These are phyloP conservation scores for Raddia guianensis DNA, from an alignment of 176 grass and related monocot genomes.

Conservation along the genomic window DNA sequence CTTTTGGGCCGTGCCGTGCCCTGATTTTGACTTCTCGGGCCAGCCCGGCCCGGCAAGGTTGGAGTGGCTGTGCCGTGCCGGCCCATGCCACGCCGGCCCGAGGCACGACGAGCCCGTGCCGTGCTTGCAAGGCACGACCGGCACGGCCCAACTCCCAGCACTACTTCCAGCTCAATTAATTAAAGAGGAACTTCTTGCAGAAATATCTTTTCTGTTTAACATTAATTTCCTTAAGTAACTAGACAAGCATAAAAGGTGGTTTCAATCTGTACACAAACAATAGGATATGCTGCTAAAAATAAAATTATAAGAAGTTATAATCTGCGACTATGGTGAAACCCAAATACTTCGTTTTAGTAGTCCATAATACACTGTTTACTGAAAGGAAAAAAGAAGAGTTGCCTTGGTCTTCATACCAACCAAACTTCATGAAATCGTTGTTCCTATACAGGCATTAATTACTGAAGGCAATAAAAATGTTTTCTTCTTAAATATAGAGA, in stretches of 20 bases:
- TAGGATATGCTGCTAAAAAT: neutral
- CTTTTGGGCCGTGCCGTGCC: no score
- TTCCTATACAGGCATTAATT: neutral
- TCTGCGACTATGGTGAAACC: neutral
- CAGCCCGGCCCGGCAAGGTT: no score
- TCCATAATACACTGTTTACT: neutral
- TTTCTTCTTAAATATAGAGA: neutral
- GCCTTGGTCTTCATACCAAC: neutral
- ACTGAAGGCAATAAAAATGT: neutral
- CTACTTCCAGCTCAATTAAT: slow-evolving; percentile 12
- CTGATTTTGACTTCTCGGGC: no score
- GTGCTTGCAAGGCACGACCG: no score
- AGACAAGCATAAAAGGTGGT: neutral
- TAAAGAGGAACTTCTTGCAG: neutral
- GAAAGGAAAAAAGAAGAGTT: neutral
- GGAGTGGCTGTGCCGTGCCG: no score
- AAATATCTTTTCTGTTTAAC: neutral
- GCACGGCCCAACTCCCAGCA: no score
- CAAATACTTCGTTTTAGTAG: neutral
- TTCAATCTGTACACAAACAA: neutral
- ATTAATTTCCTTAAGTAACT: neutral
- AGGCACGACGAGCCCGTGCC: no score
- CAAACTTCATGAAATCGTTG: neutral
- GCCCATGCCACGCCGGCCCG: no score
- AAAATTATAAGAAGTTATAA: neutral